phyloP scores from a whole-genome alignment of 495 filamentous ascomycete species.

The Rostrohypoxylon terebratum region DNA sequence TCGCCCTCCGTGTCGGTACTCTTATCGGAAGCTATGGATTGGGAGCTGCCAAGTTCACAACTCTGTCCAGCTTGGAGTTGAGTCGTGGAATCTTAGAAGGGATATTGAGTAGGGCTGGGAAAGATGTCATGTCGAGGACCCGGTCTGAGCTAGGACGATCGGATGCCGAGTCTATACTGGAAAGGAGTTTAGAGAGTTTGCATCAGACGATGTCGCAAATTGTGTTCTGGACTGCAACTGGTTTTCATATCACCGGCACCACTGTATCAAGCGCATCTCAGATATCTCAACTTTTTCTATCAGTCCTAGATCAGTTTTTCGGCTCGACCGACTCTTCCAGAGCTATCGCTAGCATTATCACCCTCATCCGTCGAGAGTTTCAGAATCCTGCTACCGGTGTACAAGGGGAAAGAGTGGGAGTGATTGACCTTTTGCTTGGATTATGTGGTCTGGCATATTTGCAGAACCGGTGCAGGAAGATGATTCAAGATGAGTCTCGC shows the following conservation, averaged over 20 bases:
- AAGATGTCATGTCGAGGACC: constrained; percentile 69
- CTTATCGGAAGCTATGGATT: constrained; percentile 73
- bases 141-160: constrained; percentile 65
- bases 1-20: constrained; percentile 76
- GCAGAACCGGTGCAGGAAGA: constrained; percentile 73
- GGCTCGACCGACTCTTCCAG: constrained; percentile 82
- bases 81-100: constrained; percentile 74
- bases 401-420: constrained; percentile 71
- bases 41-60: constrained; percentile 73
- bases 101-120: constrained; percentile 74
- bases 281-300: constrained; percentile 72
- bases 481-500: constrained; percentile 66
- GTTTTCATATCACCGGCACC: constrained; percentile 76
- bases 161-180: constrained; percentile 73
- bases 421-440: constrained; percentile 73
- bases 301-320: constrained; percentile 77
- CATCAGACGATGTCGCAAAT: constrained; percentile 73
- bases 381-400: constrained; percentile 69
- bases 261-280: constrained; percentile 70
- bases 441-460: constrained; percentile 77
- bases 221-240: constrained; percentile 73
- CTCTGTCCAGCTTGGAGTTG: constrained; percentile 76
- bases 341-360: constrained; percentile 83
- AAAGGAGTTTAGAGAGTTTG: constrained; percentile 70
- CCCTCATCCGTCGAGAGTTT: constrained; percentile 78